These are phyloP conservation scores for Pulveroboletus ravenelii DNA, from an alignment of 768 basidiomycete genomes.

Conservation along the genomic window DNA sequence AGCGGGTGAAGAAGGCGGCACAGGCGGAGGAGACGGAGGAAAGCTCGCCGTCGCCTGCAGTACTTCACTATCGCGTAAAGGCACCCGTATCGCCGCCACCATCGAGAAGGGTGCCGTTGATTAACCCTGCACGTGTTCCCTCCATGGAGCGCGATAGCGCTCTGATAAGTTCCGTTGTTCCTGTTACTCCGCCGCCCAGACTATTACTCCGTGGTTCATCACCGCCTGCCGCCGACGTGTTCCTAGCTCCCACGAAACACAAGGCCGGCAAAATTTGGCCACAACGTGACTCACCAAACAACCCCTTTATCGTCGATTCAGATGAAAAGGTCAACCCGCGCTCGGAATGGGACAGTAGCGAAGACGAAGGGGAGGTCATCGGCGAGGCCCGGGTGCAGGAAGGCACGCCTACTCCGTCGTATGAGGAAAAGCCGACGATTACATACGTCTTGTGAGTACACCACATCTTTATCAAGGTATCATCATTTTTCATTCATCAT, in stretches of 20 bases:
- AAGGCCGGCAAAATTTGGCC: conserved; percentile 33
- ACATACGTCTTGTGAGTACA: conserved; percentile 69
- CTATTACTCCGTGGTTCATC: conserved; percentile 21
- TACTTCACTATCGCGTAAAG: conserved; percentile 31
- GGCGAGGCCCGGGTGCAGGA: conserved; percentile 31
- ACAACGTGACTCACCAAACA: conserved; percentile 62
- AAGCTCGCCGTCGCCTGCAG: conserved; percentile 34
- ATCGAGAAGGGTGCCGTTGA: conserved; percentile 45
- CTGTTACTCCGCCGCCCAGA: conserved; percentile 24
- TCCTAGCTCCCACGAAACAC: conserved; percentile 40
- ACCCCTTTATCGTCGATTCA: conserved; percentile 57
- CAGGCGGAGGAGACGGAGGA: conserved; percentile 10
- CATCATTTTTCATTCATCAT: conserved; percentile 1
- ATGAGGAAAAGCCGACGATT: conserved; percentile 56
- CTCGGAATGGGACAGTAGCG: conserved; percentile 32
- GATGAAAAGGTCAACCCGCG: conserved; percentile 14
- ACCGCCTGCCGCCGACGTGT: conserved; percentile 12
- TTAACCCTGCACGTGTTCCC: conserved; percentile 25
- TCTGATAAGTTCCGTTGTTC: conserved; percentile 10
- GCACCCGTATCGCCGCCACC: conserved; percentile 64
- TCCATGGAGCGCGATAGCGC: conserved; percentile 19
- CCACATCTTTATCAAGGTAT: not conserved
- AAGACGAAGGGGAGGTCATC: conserved; percentile 33
- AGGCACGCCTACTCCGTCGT: conserved; percentile 34
- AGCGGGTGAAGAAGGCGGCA: conserved; percentile 2